Evolutionary conservation across 139 green algal species (phyloP).

Genomic region (Chlamydomonas schloesseri): DNA sequence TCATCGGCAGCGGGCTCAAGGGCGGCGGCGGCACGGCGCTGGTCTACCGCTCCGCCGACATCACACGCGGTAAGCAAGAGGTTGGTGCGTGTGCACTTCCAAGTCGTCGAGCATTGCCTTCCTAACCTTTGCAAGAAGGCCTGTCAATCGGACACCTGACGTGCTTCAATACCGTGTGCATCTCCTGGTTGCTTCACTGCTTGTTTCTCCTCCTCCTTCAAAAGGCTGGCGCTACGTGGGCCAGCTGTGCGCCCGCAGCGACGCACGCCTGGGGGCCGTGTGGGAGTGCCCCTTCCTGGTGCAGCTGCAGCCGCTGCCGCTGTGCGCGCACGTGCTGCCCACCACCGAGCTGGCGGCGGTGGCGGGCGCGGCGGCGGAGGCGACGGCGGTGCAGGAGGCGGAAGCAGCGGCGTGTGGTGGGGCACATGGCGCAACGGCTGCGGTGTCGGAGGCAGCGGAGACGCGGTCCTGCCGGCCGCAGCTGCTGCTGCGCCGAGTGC

Average conservation of each 20-base stretch:
- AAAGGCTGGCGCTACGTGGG: slow-evolving; percentile 60
- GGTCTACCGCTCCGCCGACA: slow-evolving; percentile 47
- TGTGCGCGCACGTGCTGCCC: slow-evolving; percentile 35
- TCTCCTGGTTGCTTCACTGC: too few relatives aligned
- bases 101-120: too few relatives aligned
- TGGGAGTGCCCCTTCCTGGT: slow-evolving; percentile 72
- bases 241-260: slow-evolving; percentile 47
- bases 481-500: neutral
- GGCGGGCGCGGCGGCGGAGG: neutral
- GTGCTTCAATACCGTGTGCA: too few relatives aligned
- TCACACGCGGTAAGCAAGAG: neutral
- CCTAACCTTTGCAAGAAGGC: too few relatives aligned
- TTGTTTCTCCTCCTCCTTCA: too few relatives aligned
- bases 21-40: slow-evolving; percentile 72
- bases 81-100: too few relatives aligned
- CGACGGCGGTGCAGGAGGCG: neutral
- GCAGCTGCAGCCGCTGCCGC: slow-evolving; percentile 51
- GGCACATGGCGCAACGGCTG: too few relatives aligned
- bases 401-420: neutral
- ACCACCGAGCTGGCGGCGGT: slow-evolving; percentile 15
- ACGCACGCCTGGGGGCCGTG: slow-evolving; percentile 45
- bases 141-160: too few relatives aligned
- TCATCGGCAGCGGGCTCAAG: slow-evolving; percentile 82
- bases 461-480: too few relatives aligned
- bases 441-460: too few relatives aligned